Base-by-base conservation (phyloP, 495 filamentous ascomycete genomes). In the Penicillium lividum region DNA sequence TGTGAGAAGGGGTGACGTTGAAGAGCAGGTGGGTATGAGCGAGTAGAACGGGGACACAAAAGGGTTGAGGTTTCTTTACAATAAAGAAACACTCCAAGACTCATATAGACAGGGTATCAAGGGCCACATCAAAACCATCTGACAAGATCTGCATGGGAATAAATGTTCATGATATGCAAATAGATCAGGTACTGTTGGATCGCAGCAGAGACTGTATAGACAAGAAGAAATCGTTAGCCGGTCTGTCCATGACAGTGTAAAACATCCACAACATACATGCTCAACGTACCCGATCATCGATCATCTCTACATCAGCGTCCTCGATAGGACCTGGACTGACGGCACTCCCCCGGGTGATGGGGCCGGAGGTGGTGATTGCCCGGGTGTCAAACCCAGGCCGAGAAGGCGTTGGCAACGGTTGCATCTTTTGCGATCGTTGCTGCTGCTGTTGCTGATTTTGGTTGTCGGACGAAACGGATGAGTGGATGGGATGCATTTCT, bases 271-370 rank as follows among this genome's bases (percentile, higher is more conserved):
- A 58, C 56, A 60, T 60, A 67, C 60, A 57, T 57, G 57, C 58
- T 64, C 33, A 64, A 82, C 85, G 78, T 82, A 90, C 88, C 79
- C 86, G 82, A 65, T 86, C 86, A 70, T 91, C 73, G 42, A 87
- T 83, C 79, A 92, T 86, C 33, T 84, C 82, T 66, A 82, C 79
- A 55, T 86, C 84, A 57, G 80, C 79, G 51, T 86, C 79, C 34
- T 87, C 70, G 40, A 75, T 74, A 10, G 88, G 87, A 36, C 75
- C 73, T 11, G 87, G 88, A 72, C 86, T 91, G 16, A 85, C 84
- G 25, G 81, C 68, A 53, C 75, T 82, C 15, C 77, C 79, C 8
- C 73, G 64, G 43, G 63, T 72, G 53, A 85, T 73, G 29, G 82
- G 72, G 22, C 83, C 85, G n/a, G 82, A 80, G 53, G 82, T 82